phyloP scores from a whole-genome alignment of 1,284 basidiomycete genomes.

The Sparassis latifolia region DNA sequence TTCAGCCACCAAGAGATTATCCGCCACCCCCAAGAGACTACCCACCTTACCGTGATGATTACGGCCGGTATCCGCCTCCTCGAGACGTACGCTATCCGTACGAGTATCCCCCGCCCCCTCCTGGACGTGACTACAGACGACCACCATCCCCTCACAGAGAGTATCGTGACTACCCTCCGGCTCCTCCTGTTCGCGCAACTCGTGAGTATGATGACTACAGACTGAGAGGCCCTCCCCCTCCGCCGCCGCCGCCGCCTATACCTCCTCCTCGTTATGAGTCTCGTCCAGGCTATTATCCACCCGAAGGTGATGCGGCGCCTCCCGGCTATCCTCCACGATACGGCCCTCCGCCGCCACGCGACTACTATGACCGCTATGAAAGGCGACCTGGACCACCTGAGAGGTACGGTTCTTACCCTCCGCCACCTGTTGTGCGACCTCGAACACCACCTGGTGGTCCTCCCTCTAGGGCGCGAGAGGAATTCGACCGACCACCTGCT shows the following conservation, averaged over 20 bases:
- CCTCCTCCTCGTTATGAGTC: conserved; percentile 34
- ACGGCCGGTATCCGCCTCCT: conserved; percentile 34
- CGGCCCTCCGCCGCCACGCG: conserved; percentile 40
- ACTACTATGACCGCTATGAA: conserved; percentile 57
- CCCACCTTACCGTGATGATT: conserved; percentile 49
- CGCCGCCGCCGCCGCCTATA: conserved; percentile 21
- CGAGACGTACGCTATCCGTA: conserved; percentile 44
- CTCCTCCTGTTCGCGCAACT: conserved; percentile 38
- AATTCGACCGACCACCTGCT: conserved; percentile 38
- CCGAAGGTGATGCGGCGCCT: conserved; percentile 26
- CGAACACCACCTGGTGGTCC: conserved; percentile 40
- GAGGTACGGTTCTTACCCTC: conserved; percentile 31
- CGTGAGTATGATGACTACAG: conserved; percentile 67
- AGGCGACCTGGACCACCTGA: conserved; percentile 39
- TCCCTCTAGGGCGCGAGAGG: conserved; percentile 35
- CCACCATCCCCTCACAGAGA: conserved; percentile 56
- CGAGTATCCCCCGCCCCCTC: conserved; percentile 51
- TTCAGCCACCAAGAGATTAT: conserved; percentile 42
- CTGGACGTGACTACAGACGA: conserved; percentile 49
- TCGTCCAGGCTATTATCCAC: conserved; percentile 33
- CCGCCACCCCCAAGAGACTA: conserved; percentile 37
- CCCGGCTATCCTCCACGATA: conserved; percentile 37
- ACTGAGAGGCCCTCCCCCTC: conserved; percentile 36
- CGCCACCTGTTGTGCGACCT: conserved; percentile 31
- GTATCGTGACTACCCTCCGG: conserved; percentile 53